Evolutionary conservation across 257 asterid genomes (phyloP).

Genomic region (Forsythia suspensa): DNA sequence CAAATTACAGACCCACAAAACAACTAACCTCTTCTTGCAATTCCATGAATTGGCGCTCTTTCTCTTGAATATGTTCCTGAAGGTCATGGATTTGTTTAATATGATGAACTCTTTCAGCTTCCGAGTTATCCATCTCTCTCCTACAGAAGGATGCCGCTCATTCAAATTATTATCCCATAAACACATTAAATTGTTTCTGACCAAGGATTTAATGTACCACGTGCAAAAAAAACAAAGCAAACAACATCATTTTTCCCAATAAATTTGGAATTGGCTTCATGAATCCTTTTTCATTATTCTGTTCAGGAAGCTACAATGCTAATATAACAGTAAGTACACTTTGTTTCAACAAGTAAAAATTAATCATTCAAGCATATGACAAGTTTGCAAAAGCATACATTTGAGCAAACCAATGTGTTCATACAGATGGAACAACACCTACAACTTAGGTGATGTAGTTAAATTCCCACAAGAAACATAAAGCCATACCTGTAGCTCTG

Average conservation of each 20-base stretch:
- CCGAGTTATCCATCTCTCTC: conserved; percentile 84
- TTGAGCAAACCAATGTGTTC: too few relatives aligned
- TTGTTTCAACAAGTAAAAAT: not conserved
- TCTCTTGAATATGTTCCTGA: conserved; percentile 91
- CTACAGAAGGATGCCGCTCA: conserved; percentile 41
- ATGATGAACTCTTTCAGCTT: conserved; percentile 83
- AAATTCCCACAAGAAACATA: not conserved
- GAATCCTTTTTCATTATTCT: too few relatives aligned
- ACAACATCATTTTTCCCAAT: not conserved
- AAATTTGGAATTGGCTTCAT: not conserved
- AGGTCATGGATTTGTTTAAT: conserved; percentile 84
- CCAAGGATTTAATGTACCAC: not conserved
- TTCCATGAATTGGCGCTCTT: conserved; percentile 70
- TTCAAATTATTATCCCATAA: not conserved
- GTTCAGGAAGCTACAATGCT: not conserved
- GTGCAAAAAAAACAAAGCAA: not conserved
- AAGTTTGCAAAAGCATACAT: not conserved
- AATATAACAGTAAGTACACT: not conserved
- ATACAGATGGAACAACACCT: not conserved
- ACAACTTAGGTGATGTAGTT: not conserved
- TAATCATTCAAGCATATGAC: too few relatives aligned
- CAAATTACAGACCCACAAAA: not conserved
- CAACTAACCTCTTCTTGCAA: conserved; percentile 73
- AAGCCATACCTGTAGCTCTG: conserved; percentile 56
- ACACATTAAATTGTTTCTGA: not conserved